These are phyloP conservation scores for Mycena venus DNA, from an alignment of 768 basidiomycete genomes.

Conservation along the genomic window DNA sequence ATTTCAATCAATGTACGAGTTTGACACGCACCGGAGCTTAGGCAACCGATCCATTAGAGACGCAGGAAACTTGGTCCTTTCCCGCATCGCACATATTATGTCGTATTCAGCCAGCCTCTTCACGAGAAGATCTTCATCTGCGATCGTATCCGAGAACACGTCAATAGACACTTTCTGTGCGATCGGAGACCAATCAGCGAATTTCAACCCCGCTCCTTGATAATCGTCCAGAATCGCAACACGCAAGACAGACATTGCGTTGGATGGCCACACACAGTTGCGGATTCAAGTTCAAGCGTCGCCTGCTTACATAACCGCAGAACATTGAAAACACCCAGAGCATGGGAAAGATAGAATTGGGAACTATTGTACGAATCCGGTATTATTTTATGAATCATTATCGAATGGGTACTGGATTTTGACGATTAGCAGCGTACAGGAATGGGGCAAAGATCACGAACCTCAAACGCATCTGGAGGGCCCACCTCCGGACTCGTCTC, in stretches of 20 bases:
- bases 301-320: conserved; percentile 20
- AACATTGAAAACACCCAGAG: too few relatives aligned
- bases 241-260: conserved; percentile 39
- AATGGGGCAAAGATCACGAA: conserved; percentile 52
- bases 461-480: conserved; percentile 88
- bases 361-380: conserved; percentile 26
- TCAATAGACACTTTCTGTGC: conserved; percentile 52
- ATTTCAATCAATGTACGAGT: neutral
- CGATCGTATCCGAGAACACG: conserved; percentile 65
- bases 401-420: conserved; percentile 82
- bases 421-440: conserved; percentile 37
- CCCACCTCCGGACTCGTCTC: conserved; percentile 80
- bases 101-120: conserved; percentile 64
- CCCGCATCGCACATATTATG: conserved; percentile 76
- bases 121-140: conserved; percentile 64
- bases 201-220: conserved; percentile 62
- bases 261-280: neutral
- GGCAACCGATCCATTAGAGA: conserved; percentile 67
- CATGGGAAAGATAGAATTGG: conserved; percentile 10
- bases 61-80: conserved; percentile 69
- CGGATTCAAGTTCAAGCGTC: neutral
- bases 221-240: conserved; percentile 76
- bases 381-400: conserved; percentile 64
- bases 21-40: conserved; percentile 57
- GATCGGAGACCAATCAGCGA: conserved; percentile 68